These are phyloP conservation scores for Barnettozyma sucrosica DNA, from an alignment of 805 yeast genomes.

Conservation along the genomic window DNA sequence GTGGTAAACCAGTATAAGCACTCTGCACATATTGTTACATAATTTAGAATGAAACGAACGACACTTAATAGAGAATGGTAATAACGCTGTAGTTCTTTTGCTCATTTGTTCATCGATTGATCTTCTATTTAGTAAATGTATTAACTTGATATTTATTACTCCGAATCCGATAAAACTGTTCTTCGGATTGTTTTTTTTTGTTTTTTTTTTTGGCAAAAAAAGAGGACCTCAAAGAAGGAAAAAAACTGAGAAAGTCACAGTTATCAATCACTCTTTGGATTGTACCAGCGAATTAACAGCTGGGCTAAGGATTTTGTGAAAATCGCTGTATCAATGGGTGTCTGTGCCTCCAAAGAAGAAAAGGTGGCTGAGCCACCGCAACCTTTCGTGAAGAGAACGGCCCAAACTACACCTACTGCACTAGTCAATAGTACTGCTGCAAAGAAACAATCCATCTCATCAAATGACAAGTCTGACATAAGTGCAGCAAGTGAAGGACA, in stretches of 20 bases:
- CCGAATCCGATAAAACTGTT: not conserved
- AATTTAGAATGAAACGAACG: not conserved
- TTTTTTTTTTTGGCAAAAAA: not conserved
- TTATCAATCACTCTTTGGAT: too few relatives aligned
- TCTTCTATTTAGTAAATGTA: too few relatives aligned
- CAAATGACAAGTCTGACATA: conserved; percentile 9
- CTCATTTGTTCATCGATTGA: too few relatives aligned
- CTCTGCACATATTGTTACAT: not conserved
- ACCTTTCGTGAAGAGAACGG: not conserved
- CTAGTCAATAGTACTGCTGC: not conserved
- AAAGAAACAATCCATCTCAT: conserved; percentile 6
- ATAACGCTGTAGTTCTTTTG: not conserved
- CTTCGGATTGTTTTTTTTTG: too few relatives aligned
- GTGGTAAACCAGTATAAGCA: conserved; percentile 73
- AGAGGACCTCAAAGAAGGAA: not conserved
- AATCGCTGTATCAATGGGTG: conserved; percentile 13
- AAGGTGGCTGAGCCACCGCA: not conserved
- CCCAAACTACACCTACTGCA: not conserved
- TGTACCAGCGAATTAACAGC: not conserved
- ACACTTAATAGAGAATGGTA: not conserved
- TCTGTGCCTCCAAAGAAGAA: conserved; percentile 21
- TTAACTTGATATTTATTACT: too few relatives aligned
- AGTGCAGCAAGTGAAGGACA: conserved; percentile 1
- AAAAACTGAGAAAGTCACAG: too few relatives aligned
- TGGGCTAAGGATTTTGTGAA: not conserved